phyloP scores from a whole-genome alignment of 305 asterid species.

The Solanum hybrid region DNA sequence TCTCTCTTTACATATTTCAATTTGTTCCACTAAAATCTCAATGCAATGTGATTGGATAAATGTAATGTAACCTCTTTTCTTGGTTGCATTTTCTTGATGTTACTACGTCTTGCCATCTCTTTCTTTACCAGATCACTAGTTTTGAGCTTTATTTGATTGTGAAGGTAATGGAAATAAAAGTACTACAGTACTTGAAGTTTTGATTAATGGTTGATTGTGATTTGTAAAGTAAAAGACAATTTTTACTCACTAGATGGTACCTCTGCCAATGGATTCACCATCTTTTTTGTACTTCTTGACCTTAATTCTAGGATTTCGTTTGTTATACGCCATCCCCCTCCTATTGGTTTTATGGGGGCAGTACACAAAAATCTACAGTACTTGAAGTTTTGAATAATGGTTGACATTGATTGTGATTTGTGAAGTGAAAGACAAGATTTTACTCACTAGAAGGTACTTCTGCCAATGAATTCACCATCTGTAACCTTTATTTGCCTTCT shows the following conservation, averaged over 20 bases:
- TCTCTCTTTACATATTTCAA: background rate
- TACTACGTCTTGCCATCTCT: background rate
- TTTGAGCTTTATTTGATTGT: background rate
- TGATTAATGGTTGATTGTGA: background rate
- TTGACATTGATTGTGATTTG: background rate
- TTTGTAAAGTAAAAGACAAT: background rate
- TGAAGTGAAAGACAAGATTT: background rate
- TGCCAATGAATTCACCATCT: background rate
- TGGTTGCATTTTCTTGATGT: background rate
- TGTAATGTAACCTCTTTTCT: background rate
- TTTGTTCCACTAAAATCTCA: background rate
- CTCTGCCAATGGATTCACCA: background rate
- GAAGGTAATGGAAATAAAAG: background rate
- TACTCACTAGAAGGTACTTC: background rate
- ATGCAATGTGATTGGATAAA: background rate
- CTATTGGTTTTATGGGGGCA: background rate
- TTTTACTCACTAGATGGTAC: background rate
- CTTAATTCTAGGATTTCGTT: background rate
- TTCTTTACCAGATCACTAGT: background rate
- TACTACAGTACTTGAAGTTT: background rate
- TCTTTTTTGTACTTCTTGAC: background rate
- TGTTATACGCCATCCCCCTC: background rate
- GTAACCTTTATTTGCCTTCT: constrained; percentile 10
- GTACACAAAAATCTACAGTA: background rate
- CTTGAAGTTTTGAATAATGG: background rate